A percentile compares a stretch with the other conserved stretches of the same genome.
phyloP scores from a whole-genome alignment of 2,329 filamentous ascomycete species.

The Aspergillus bombycis region DNA sequence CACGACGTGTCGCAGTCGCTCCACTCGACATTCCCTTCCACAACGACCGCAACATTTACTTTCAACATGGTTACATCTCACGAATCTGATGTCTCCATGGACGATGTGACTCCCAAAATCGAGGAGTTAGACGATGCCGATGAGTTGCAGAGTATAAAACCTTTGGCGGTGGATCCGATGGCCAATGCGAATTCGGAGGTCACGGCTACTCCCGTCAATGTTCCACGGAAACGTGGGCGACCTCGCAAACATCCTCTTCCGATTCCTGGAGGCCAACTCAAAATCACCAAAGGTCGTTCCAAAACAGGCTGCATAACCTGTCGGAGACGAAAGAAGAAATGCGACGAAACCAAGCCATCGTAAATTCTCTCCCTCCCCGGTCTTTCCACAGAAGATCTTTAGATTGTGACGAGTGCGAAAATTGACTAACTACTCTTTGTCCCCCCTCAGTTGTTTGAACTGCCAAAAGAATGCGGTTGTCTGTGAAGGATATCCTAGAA shows the following conservation, averaged over 20 bases:
- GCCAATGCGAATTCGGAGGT: constrained; percentile 23
- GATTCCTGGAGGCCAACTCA: constrained; percentile 62
- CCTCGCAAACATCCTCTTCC: constrained; percentile 78
- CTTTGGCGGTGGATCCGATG: constrained; percentile 28
- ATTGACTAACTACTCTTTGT: constrained; percentile 5
- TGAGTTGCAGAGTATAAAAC: constrained; percentile 38
- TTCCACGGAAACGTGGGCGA: constrained; percentile 70
- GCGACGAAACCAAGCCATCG: constrained; percentile 51
- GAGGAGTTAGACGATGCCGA: constrained; percentile 55
- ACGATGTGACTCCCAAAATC: constrained; percentile 55
- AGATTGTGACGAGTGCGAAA: background rate
- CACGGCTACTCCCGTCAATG: constrained; percentile 36
- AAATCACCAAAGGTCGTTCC: constrained; percentile 73
- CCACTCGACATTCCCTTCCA: constrained; percentile 18
- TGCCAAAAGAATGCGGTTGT: constrained; percentile 93
- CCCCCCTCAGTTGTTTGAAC: constrained; percentile 58
- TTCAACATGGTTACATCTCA: constrained; percentile 31
- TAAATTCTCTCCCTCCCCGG: constrained; percentile 24
- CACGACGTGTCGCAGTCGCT: constrained; percentile 21
- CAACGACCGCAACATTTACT: constrained; percentile 25
- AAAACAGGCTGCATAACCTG: constrained; percentile 64
- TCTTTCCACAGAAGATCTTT: background rate
- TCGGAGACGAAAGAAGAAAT: constrained; percentile 64
- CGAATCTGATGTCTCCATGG: constrained; percentile 25
- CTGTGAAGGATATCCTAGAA: constrained; percentile 87